A percentile compares a stretch with the other conserved stretches of the same genome.
phyloP scores from a whole-genome alignment of 176 grass and related monocot genomes.

The Guadua angustifolia region DNA sequence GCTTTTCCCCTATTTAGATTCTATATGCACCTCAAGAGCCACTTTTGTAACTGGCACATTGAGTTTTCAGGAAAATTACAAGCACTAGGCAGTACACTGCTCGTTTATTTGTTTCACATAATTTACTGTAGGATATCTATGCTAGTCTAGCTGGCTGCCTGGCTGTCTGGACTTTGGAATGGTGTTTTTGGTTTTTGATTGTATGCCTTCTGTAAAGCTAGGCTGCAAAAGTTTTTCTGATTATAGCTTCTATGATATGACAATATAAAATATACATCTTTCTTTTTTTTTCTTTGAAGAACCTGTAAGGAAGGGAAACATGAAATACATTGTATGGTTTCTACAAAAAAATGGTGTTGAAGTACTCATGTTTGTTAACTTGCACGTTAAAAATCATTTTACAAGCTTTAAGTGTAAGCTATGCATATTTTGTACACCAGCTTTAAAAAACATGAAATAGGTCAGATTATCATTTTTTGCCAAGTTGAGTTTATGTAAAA shows the following conservation, averaged over 20 bases:
- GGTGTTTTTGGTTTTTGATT: conserved; percentile 1
- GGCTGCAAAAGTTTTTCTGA: background rate
- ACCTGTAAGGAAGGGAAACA: background rate
- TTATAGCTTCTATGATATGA: conserved; percentile 17
- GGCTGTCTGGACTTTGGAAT: background rate
- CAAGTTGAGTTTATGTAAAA: no score
- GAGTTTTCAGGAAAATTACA: background rate
- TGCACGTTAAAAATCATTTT: conserved; percentile 6
- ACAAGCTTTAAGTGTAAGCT: background rate
- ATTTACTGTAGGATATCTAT: background rate
- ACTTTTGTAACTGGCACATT: background rate
- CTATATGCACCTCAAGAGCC: background rate
- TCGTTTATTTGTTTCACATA: conserved; percentile 14
- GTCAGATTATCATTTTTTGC: background rate
- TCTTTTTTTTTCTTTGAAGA: conserved; percentile 10
- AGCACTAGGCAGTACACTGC: background rate
- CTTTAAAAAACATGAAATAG: conserved; percentile 18
- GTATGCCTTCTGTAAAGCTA: conserved; percentile 30
- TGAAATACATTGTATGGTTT: background rate
- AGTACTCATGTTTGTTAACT: conserved; percentile 4
- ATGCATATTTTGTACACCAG: background rate
- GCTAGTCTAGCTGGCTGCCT: conserved; percentile 8
- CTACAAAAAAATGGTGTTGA: background rate
- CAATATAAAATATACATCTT: background rate
- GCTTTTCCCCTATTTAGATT: background rate